Evolutionary conservation across 306 rosid species (phyloP), one percentile per base, ranked within the genome.

Genomic region (Senna tora): DNA sequence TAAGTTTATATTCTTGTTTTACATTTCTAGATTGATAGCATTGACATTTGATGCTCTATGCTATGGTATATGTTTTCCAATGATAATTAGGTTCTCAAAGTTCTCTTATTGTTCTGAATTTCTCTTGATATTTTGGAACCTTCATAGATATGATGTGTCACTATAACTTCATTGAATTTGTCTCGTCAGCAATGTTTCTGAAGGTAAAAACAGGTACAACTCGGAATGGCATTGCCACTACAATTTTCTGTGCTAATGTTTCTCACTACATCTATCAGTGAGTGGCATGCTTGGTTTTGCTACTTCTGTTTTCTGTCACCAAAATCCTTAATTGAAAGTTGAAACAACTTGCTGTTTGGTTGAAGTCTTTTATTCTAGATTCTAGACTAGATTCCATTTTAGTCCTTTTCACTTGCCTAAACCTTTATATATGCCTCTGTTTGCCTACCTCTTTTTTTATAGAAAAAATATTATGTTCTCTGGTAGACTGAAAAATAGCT

Each of bases 11-110:
- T 15, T 62, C 22, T 73, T 50, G 42, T 62, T 15, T 14, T 25
- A 25, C 30, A 25, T 1, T 25, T 25, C 30, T 25, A 25, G 30
- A 25, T 25, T 25, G 30, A 25, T 25, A 25, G 2, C 45, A 21
- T 63, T 62, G 20, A 16, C 51, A 15, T 52, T 53, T 32, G 47
- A 19, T 67, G 54, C 15, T 62, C 63, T 11, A 38, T 73, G 71
- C 42, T 6, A 1, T 61, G 41, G 32, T 25, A 25, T 25, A 1
- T 25, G 21, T 28, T 15, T 72, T n/a, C 41, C 52, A 1, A 8
- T 60, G 62, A 25, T 25, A 25, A 16, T 49, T 43, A 25, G 61
- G 15, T 9, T 8, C 28, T 55, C 34, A 33, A 2, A 17, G 30
- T 30, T 39, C 17, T 38, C 9, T 62, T 7, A 14, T 10, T 47